Base-by-base conservation (phyloP, 495 filamentous ascomycete species). In the Acidiella bohemica region DNA sequence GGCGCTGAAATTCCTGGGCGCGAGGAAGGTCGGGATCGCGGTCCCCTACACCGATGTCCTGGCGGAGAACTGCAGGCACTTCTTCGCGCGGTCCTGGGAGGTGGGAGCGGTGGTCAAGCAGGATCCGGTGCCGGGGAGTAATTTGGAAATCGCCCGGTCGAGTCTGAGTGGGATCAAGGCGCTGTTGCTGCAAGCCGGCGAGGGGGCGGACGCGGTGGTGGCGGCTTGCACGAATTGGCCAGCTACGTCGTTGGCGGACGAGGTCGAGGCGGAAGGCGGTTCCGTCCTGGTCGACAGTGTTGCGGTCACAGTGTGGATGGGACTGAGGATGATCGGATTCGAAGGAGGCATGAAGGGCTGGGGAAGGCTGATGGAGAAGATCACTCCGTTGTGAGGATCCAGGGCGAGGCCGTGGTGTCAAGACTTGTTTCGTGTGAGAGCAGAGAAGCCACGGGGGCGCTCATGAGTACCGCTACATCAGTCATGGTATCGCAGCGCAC, bases 161-260 rank as follows among this genome's bases (percentile, higher is more conserved):
- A 16, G 13, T 7, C 4, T 18, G 3, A 18, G 17, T 1, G 44
- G 41, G 9, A 41, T 47, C 16, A 18, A 32, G 30, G 26, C 34
- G 10, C 37, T 41, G n/a, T 32, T 47, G 16, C 2, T 6, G 8
- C 16, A 33, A 13, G 20, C 31, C 21, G 36, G 21, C 19, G 6
- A 5, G 29, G 13, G 12, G 2, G 27, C 16, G 1, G 16, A 41
- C 16, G 44, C 20, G 22, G 38, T 47, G n/a, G 27, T 41, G 18
- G 37, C 24, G 14, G 36, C 28, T 8, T 47, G 44, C 19, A 47
- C 44, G 17, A 41, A 47, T 41, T 47, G 44, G 44, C 44, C 44
- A 1, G 44, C 44, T 16, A 20, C 37, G 5, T 2, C 4, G 6
- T 18, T 47, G 2, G 37, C 36, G 4, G 38, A 41, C 18, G 20